These are phyloP conservation scores for Tetrapisispora nanseiensis DNA, from an alignment of 805 yeast species.

Conservation along the genomic window DNA sequence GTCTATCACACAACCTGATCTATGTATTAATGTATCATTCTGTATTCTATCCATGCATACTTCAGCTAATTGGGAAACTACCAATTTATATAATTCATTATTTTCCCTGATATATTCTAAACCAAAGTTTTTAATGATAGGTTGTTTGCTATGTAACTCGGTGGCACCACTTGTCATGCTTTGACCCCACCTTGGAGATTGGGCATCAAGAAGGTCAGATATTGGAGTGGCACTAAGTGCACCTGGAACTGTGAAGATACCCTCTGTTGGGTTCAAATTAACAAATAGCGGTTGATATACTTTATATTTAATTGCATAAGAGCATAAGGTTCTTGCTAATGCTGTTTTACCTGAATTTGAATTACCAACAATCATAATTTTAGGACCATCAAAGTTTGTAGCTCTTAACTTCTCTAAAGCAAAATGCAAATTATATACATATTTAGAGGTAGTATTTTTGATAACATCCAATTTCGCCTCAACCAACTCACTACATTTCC, in stretches of 20 bases:
- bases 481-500: constrained; percentile 28
- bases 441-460: constrained; percentile 63
- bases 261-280: constrained; percentile 66
- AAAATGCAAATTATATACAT: constrained; percentile 64
- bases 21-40: constrained; percentile 22
- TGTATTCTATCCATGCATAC: constrained; percentile 31
- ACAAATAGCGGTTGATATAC: constrained; percentile 57
- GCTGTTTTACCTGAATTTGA: constrained; percentile 71
- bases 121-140: constrained; percentile 76
- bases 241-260: constrained; percentile 73
- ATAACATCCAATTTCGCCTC: constrained; percentile 31
- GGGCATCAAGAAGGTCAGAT: constrained; percentile 71
- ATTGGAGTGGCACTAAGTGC: constrained; percentile 75
- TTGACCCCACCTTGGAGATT: constrained; percentile 63
- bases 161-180: constrained; percentile 69
- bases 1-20: constrained; percentile 28
- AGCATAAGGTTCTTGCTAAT: constrained; percentile 52
- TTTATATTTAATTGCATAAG: constrained; percentile 71
- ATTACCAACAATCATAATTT: constrained; percentile 64
- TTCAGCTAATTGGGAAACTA: constrained; percentile 39
- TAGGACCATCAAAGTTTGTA: constrained; percentile 28
- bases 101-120: constrained; percentile 51
- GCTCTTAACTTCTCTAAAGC: constrained; percentile 52
- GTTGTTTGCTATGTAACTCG: constrained; percentile 76
- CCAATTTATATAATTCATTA: constrained; percentile 37